Percentiles rank a stretch among this genome's conserved stretches.
phyloP scores from a whole-genome alignment of 805 yeast species.

The Hermanozyma aechmeae region DNA sequence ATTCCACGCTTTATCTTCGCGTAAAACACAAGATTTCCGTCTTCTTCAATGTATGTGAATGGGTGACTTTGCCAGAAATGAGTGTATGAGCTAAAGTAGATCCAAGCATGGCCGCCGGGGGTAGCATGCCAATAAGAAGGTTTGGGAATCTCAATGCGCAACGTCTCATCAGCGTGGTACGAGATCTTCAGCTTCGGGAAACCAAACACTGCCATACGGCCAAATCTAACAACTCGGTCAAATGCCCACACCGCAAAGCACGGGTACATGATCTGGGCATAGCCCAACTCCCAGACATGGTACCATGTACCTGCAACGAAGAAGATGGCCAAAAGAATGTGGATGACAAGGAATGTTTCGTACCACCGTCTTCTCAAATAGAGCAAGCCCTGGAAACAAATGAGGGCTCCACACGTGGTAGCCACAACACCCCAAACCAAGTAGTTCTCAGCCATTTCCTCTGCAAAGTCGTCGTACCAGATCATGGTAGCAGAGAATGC shows the following conservation, averaged over 20 bases:
- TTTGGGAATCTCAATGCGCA: neutral
- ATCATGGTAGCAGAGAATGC: constrained; percentile 4
- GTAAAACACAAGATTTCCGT: constrained; percentile 17
- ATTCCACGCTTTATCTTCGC: constrained; percentile 29
- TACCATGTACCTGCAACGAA: constrained; percentile 14
- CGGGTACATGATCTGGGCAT: constrained; percentile 5
- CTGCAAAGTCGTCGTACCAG: constrained; percentile 1
- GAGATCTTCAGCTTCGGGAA: neutral
- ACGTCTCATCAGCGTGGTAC: neutral
- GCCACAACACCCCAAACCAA: constrained; percentile 7
- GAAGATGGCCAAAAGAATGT: constrained; percentile 13
- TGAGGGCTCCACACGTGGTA: constrained; percentile 4
- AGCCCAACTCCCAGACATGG: constrained; percentile 5
- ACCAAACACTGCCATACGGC: neutral
- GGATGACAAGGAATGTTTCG: constrained; percentile 15
- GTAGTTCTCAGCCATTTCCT: constrained; percentile 3
- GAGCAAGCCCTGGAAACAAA: constrained; percentile 12
- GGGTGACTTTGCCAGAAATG: constrained; percentile 59
- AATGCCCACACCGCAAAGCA: neutral
- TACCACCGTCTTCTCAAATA: constrained; percentile 13
- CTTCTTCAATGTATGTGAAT: constrained; percentile 32
- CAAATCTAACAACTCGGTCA: neutral
- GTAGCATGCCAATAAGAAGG: neutral
- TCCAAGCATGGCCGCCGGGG: neutral
- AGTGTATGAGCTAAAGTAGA: constrained; percentile 25